Evolutionary conservation across 2,329 filamentous ascomycete species (phyloP).

Genomic region (Chaetomium sp.): DNA sequence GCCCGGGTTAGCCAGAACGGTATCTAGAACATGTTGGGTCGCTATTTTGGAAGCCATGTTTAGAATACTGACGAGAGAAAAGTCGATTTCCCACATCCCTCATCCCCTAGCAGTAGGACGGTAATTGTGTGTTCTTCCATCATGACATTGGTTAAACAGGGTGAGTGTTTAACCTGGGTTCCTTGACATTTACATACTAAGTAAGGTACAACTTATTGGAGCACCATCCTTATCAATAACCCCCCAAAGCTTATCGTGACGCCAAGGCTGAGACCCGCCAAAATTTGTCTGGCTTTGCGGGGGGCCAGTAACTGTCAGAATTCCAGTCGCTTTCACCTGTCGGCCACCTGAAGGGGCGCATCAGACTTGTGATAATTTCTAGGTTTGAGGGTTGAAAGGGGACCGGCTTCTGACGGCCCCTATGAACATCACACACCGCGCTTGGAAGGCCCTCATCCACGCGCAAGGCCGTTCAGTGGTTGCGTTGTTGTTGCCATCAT

Average conservation of each 20-base stretch:
- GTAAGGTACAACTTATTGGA: neutral
- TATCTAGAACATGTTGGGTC: neutral
- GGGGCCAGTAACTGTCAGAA: neutral
- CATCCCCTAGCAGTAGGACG: slow-evolving; percentile 62
- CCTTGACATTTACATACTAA: neutral
- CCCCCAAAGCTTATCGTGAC: slow-evolving; percentile 10
- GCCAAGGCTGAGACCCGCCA: slow-evolving; percentile 12
- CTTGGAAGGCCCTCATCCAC: slow-evolving; percentile 15
- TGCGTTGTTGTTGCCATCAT: slow-evolving; percentile 10
- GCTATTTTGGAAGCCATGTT: slow-evolving; percentile 1
- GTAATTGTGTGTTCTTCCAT: slow-evolving; percentile 55
- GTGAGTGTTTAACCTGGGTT: neutral
- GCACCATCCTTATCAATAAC: slow-evolving; percentile 5
- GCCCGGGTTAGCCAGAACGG: slow-evolving; percentile 1
- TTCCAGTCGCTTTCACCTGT: slow-evolving; percentile 19
- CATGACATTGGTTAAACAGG: neutral
- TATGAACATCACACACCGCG: slow-evolving; percentile 17
- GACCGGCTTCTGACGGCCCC: slow-evolving; percentile 14
- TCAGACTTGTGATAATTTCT: neutral
- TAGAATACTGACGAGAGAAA: slow-evolving; percentile 59
- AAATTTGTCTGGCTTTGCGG: slow-evolving; percentile 9
- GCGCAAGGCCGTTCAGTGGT: slow-evolving; percentile 11
- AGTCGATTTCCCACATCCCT: slow-evolving; percentile 61
- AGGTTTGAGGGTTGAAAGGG: neutral
- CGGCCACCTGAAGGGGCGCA: slow-evolving; percentile 14